Evolutionary conservation across 78 protist genomes (phyloP), one percentile per base, ranked within the genome.

Genomic region (Dictyostelium capitatum): DNA sequence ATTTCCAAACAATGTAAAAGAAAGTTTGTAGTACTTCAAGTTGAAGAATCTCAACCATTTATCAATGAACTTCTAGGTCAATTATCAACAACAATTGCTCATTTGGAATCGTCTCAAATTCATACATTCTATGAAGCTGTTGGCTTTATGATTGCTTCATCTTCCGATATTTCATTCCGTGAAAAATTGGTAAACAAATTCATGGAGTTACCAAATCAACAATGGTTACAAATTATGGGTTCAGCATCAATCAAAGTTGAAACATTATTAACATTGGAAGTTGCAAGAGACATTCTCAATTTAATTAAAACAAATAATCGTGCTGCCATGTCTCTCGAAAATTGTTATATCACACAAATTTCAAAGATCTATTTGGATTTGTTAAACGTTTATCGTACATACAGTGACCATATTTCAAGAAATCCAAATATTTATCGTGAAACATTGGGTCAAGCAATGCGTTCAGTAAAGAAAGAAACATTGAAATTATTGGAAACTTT

Each of bases 81-180:
- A 6, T 85, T 99, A 46, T 80, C 59, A n/a, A 1, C 11, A 12
- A 90, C 83, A 43, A 96, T 96, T 12, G 8, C 62, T 11, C 98
- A 97, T 70, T 94, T 99, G 57, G 96, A 93, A 73, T 80, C 96
- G 41, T 19, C n/a, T 0, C 99, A 99, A 83, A 30, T 96, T 5
- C 98, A 97, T 19, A 96, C 97, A n/a, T 98, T 99, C 82, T 99
- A 95, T 70, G 99, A 99, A 81, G 98, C 99, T 7, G 90, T 97
- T 19, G 99, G 99, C n/a, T 87, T 83, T 90, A 98, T 98, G 96
- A 93, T 99, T 7, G 20, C 77, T 14, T 92, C 97, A 2, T 94
- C 90, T 28, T 15, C 73, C 1, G 97, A 91, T 47, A 47, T 85
- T 0, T 14, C 51, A 20, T 6, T n/a, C 41, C 92, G 96, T 10